These are phyloP conservation scores for Delphinella strobiligena DNA, from an alignment of 2,329 filamentous ascomycete species.

Conservation along the genomic window DNA sequence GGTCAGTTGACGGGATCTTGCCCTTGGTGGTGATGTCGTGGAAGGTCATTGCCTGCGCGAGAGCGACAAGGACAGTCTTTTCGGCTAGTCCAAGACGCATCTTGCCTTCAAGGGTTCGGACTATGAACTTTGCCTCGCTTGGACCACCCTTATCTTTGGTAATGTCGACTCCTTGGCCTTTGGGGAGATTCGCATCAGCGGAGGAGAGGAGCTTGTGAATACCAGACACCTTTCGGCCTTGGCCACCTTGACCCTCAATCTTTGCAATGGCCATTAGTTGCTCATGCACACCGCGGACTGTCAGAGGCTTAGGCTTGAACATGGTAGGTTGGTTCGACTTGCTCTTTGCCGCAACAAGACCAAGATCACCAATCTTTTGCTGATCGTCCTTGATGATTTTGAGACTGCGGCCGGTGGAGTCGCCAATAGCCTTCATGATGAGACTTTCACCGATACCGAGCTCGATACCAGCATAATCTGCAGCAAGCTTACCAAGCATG, in stretches of 20 bases:
- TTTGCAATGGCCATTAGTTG: constrained; percentile 82
- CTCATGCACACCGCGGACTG: constrained; percentile 74
- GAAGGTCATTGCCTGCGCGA: constrained; percentile 77
- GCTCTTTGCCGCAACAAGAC: constrained; percentile 89
- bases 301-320: constrained; percentile 93
- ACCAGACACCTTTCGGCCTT: constrained; percentile 78
- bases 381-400: constrained; percentile 90
- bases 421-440: constrained; percentile 97
- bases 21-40: constrained; percentile 64
- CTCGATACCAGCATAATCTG: constrained; percentile 92
- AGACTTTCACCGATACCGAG: constrained; percentile 96
- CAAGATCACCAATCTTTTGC: constrained; percentile 90
- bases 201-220: constrained; percentile 96
- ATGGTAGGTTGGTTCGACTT: constrained; percentile 91
- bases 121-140: constrained; percentile 88
- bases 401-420: constrained; percentile 79
- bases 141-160: constrained; percentile 83
- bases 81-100: constrained; percentile 84
- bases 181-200: constrained; percentile 64
- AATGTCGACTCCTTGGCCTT: constrained; percentile 61
- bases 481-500: constrained; percentile 96
- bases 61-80: constrained; percentile 76
- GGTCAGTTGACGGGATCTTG: constrained; percentile 58
- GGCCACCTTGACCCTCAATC: constrained; percentile 72
- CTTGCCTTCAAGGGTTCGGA: constrained; percentile 90